These are phyloP conservation scores for Elaeis oleifera DNA, from an alignment of 202 grass and related monocot genomes.

Conservation along the genomic window DNA sequence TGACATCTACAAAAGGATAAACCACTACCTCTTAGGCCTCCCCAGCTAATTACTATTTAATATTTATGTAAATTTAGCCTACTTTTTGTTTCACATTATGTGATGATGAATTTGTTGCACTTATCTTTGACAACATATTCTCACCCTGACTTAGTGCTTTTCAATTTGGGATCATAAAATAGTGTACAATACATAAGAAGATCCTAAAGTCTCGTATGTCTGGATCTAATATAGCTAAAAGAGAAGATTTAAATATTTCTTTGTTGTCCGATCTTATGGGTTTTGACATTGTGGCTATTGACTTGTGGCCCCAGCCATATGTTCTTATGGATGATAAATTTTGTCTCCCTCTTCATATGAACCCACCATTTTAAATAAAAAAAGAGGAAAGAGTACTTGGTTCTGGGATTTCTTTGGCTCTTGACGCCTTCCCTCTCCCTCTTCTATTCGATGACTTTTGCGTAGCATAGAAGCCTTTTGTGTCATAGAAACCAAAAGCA, in stretches of 20 bases:
- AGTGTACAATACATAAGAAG: constrained; percentile 53
- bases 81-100: not conserved
- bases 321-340: constrained; percentile 38
- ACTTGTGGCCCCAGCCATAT: constrained; percentile 31
- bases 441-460: too few species aligned
- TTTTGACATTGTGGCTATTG: constrained; percentile 26
- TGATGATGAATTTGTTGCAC: not conserved
- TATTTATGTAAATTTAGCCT: not conserved
- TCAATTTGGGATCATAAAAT: constrained; percentile 57
- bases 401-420: too few species aligned
- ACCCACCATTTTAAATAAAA: too few species aligned
- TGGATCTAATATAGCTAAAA: constrained; percentile 21
- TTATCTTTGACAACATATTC: constrained; percentile 36
- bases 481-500: too few species aligned
- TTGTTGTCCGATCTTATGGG: constrained; percentile 44
- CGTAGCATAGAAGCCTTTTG: too few species aligned
- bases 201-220: constrained; percentile 62
- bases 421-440: too few species aligned
- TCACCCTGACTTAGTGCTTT: constrained; percentile 40
- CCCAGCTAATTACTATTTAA: too few species aligned
- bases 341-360: too few species aligned
- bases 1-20: too few species aligned
- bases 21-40: too few species aligned
- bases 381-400: too few species aligned
- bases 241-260: constrained; percentile 31